Base-by-base conservation (phyloP, 2,329 filamentous ascomycete genomes). In the Trichoderma afroharzianum region DNA sequence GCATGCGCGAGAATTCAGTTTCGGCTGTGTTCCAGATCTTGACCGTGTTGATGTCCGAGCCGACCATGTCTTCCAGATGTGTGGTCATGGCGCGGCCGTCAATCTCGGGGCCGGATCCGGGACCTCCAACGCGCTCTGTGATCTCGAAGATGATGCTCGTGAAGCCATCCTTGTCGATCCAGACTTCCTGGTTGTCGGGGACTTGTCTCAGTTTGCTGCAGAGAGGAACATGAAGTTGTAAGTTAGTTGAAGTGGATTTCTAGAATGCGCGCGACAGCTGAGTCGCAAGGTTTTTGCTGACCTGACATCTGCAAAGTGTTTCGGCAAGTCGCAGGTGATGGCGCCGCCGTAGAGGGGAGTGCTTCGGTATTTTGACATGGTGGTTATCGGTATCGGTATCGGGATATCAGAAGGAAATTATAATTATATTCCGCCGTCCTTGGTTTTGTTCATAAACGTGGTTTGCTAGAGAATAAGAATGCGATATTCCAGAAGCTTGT, bases 71-170 rank as follows among this genome's bases (percentile, higher is more conserved):
- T 77, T 92, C 87, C 0, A 93, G 84, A 76, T 93, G 91, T 12
- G 87, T 88, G 3, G 90, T 89, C 77, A 92, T 83, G 26, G 94
- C 93, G 58, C 87, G 88, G 70, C 92, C 91, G 76, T 95, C 90
- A 43, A 88, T 88, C 77, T 90, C 87, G 21, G 89, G 84, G 2
- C 84, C 82, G 55, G 82, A 84, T 33, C 86, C 85, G 5, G 88
- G 77, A 15, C 81, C 79, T 72, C 88, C 88, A 26, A 97, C 91
- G 70, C 93, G 92, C 83, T 98, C 92, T 69, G 93, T 92, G 78
- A 98, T 93, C 77, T 98, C 95, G 81, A 98, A 88, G 76, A 97
- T 95, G 80, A 97, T 90, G 82, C 89, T 94, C 3, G 93, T 93
- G 81, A 95, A 95, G 63, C 94, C 94, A 74, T 92, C 87, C 74